Evolutionary conservation across 495 filamentous ascomycete genomes (phyloP).

Genomic region (Evernia prunastri): DNA sequence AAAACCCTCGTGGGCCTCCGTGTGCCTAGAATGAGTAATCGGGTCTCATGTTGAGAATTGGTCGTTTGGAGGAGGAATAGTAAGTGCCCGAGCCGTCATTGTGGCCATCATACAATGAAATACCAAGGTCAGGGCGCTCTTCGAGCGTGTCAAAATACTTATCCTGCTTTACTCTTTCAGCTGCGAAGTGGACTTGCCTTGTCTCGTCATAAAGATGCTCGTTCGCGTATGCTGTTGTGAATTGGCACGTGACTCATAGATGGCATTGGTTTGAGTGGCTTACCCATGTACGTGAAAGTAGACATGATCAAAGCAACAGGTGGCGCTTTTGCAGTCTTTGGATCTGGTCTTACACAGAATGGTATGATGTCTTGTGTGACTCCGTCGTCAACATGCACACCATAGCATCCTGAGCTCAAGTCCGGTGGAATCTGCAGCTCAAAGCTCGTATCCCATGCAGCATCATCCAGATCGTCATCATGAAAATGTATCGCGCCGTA

Average conservation of each 20-base stretch:
- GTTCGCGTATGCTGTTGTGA: not conserved
- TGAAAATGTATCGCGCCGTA: not conserved
- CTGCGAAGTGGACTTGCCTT: not conserved
- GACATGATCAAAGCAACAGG: not conserved
- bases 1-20: not conserved
- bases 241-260: not conserved
- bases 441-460: not conserved
- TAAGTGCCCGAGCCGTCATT: not conserved
- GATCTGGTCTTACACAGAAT: not conserved
- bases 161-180: not conserved
- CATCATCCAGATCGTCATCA: not conserved
- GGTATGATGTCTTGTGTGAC: not conserved
- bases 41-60: not conserved
- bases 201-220: not conserved
- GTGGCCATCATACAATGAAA: not conserved
- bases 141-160: not conserved
- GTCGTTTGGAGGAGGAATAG: not conserved
- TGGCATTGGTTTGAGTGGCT: not conserved
- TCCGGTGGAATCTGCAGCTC: not conserved
- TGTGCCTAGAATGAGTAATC: not conserved
- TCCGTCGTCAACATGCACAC: not conserved
- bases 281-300: not conserved
- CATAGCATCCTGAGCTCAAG: not conserved
- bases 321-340: not conserved
- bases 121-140: not conserved